Conservation (phyloP, 2,329 filamentous ascomycete genomes). For the Metarhizium brunneum region DNA sequence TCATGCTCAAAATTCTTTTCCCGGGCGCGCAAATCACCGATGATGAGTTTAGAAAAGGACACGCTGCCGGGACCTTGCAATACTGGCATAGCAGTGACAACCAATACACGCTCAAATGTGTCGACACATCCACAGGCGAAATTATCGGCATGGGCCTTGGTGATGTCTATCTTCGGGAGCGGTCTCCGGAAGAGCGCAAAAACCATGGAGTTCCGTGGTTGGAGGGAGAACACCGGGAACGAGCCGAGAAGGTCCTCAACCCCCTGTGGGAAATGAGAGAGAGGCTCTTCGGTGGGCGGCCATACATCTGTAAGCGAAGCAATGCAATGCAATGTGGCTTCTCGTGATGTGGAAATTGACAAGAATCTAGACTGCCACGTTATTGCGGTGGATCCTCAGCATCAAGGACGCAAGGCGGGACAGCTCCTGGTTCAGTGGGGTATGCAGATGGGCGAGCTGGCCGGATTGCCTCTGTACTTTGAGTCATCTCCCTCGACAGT, state of each 20-base stretch:
- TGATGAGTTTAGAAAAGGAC: too few species aligned
- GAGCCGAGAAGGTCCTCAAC: slow-evolving; percentile 31
- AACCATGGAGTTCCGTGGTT: slow-evolving; percentile 37
- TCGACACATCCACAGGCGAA: slow-evolving; percentile 32
- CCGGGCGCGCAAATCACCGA: too few species aligned
- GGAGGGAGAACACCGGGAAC: slow-evolving; percentile 30
- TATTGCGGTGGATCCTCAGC: slow-evolving; percentile 33
- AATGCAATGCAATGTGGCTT: background rate
- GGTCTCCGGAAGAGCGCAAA: slow-evolving; percentile 30
- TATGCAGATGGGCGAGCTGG: slow-evolving; percentile 21
- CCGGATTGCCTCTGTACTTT: slow-evolving; percentile 34
- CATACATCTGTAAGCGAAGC: slow-evolving; percentile 29
- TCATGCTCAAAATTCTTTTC: too few species aligned
- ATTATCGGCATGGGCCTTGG: slow-evolving; percentile 24
- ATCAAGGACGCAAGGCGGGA: slow-evolving; percentile 29
- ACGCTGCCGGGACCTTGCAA: too few species aligned
- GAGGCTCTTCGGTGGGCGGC: background rate
- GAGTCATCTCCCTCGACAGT: slow-evolving; percentile 29
- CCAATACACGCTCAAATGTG: slow-evolving; percentile 38
- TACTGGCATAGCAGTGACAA: slow-evolving; percentile 28
- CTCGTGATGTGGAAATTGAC: background rate
- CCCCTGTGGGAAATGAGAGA: slow-evolving; percentile 22
- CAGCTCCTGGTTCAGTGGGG: slow-evolving; percentile 15
- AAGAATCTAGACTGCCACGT: slow-evolving; percentile 26
- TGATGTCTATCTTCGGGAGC: slow-evolving; percentile 14